A percentile compares a stretch with the other conserved stretches of the same genome.
phyloP scores from a whole-genome alignment of 106 monocot genomes.

The Dendrobium officinale region DNA sequence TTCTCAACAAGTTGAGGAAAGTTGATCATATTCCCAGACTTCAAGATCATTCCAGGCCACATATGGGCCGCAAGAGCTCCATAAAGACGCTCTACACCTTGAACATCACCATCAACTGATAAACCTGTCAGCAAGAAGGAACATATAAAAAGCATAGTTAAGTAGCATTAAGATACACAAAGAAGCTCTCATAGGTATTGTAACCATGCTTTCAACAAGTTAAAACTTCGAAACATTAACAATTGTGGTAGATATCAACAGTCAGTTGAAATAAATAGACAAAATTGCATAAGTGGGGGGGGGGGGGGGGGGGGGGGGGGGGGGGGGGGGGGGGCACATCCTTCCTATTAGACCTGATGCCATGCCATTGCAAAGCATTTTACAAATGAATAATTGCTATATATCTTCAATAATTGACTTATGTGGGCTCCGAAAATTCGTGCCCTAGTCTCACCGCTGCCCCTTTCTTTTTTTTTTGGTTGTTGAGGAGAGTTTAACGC shows the following conservation, averaged over 20 bases:
- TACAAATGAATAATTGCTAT: background rate
- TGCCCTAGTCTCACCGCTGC: too few species aligned
- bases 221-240: background rate
- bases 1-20: slow-evolving; percentile 28
- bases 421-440: too few species aligned
- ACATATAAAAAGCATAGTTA: background rate
- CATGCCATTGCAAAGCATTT: background rate
- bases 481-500: too few species aligned
- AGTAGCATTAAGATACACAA: too few species aligned
- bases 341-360: background rate
- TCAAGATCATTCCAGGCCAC: slow-evolving; percentile 99
- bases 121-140: slow-evolving; percentile 44
- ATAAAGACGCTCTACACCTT: slow-evolving; percentile 75
- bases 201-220: background rate
- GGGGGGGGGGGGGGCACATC: background rate
- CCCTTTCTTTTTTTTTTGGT: too few species aligned
- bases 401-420: background rate
- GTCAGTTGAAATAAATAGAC: too few species aligned
- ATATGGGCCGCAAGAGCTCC: slow-evolving; percentile 92
- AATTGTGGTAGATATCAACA: too few species aligned
- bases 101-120: slow-evolving; percentile 87
- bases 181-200: too few species aligned
- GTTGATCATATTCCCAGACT: slow-evolving; percentile 61
- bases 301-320: too few species aligned
- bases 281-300: too few species aligned